These are phyloP conservation scores for Aspergillus aculeatus DNA, from an alignment of 2,329 filamentous ascomycete genomes.

Conservation along the genomic window DNA sequence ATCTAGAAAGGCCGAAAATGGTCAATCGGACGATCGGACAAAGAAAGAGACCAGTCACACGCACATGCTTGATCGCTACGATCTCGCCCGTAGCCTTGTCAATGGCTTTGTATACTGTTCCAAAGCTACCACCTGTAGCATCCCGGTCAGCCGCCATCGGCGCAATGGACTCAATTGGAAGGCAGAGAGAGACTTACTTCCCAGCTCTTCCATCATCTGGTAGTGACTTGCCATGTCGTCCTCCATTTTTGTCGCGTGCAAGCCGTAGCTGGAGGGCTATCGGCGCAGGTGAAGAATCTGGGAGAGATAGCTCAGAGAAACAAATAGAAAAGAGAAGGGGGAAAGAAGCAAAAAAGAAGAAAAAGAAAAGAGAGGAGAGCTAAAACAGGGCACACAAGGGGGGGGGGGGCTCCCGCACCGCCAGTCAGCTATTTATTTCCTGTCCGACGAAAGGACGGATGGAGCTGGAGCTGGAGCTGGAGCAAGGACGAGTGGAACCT, in stretches of 20 bases:
- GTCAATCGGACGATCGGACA: slow-evolving; percentile 15
- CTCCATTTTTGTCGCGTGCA: slow-evolving; percentile 32
- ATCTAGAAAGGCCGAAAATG: slow-evolving; percentile 59
- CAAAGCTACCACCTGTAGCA: slow-evolving; percentile 80
- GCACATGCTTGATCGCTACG: slow-evolving; percentile 93
- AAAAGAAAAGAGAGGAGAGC: slow-evolving; percentile 10
- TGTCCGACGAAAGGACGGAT: slow-evolving; percentile 12
- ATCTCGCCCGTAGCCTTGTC: slow-evolving; percentile 86
- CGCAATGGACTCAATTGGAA: slow-evolving; percentile 4
- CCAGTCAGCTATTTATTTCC: slow-evolving; percentile 16
- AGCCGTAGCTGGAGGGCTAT: slow-evolving; percentile 10
- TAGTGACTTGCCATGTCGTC: slow-evolving; percentile 75
- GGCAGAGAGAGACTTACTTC: slow-evolving; percentile 62
- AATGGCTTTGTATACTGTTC: slow-evolving; percentile 94
- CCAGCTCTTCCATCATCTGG: slow-evolving; percentile 92
- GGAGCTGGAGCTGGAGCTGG: slow-evolving; percentile 16
- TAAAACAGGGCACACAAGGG: slow-evolving; percentile 8
- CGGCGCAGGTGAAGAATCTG: slow-evolving; percentile 10
- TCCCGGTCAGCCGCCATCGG: neutral
- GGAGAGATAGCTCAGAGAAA: slow-evolving; percentile 5
- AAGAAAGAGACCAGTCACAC: slow-evolving; percentile 32
- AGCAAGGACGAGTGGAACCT: slow-evolving; percentile 5
- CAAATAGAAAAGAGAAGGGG: slow-evolving; percentile 2
- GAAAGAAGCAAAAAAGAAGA: slow-evolving; percentile 10
- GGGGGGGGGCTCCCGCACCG: slow-evolving; percentile 15